Evolutionary conservation across 495 filamentous ascomycete species (phyloP), one percentile per base, ranked within the genome.

Genomic region (Aspergillus steynii): DNA sequence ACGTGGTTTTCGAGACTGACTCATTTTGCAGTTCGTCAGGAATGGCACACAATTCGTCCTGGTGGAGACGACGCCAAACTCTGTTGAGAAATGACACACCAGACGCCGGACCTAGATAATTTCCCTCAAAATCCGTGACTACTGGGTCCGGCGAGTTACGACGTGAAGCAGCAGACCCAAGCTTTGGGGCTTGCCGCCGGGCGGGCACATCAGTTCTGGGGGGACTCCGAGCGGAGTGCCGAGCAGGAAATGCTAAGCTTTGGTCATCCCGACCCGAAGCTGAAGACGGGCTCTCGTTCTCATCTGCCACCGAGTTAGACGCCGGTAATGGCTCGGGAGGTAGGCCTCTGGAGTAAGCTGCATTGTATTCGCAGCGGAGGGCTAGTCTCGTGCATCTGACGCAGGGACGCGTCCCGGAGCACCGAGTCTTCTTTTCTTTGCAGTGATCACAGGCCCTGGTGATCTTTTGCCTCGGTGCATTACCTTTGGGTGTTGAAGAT

Each of bases 401-500:
- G 53, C 79, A 81, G 0, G 79, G 77, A n/a, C 78, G 50, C 2
- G 77, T 80, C 31, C 79, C 79, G 0, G 73, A 80, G 53, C 79
- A 81, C 29, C 72, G 70, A 3, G 77, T 78, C 63, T 81, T 81
- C 62, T 78, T 79, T 25, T 69, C 61, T 67, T 81, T 81, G 68
- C 79, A 81, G 42, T 68, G 73, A 64, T 81, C 79, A 66, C 79
- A 81, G 48, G 79, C 79, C 53, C 79, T 63, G 42, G 77, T 81
- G 58, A 80, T 79, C 59, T 77, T 77, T 54, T 75, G 75, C n/a
- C 76, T 74, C 34, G 60, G 60, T 6, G 52, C 65, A 54, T 59
- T 60, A 34, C 57, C 56, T 50, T 69, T 74, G 56, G 62, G 67
- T 14, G 66, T 29, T 14, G 56, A 45, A n/a, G 65, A 47, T 15